These are phyloP conservation scores for Ceratobasidium sp. DNA, from an alignment of 1,284 basidiomycete genomes.

Conservation along the genomic window DNA sequence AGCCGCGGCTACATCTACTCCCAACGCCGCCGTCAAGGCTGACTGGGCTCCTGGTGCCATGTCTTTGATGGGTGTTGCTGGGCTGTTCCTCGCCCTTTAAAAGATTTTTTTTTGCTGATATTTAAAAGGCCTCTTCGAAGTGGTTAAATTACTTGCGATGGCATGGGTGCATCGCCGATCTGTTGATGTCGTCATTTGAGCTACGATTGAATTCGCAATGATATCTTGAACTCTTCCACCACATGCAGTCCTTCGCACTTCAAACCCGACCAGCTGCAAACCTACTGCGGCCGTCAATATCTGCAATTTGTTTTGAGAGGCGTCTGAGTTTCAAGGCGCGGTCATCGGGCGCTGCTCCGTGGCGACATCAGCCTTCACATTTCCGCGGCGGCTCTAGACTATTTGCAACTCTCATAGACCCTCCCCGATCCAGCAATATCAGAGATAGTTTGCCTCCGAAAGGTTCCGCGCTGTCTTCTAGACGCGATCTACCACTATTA, in stretches of 20 bases:
- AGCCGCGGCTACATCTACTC: background rate
- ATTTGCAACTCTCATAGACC: slow-evolving; percentile 1
- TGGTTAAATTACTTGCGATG: no score
- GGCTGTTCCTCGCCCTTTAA: slow-evolving; percentile 5
- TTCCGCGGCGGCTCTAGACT: slow-evolving; percentile 58
- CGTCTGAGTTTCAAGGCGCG: no score
- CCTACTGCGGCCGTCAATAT: no score
- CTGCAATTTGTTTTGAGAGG: no score
- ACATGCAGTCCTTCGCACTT: background rate
- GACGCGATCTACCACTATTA: background rate
- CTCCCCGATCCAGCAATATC: background rate
- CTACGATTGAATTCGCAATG: slow-evolving; percentile 23
- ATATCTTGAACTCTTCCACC: slow-evolving; percentile 3
- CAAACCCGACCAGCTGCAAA: no score
- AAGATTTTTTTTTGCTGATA: no score
- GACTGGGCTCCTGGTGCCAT: slow-evolving; percentile 5
- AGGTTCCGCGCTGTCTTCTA: slow-evolving; percentile 40
- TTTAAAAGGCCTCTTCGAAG: no score
- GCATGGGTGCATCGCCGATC: background rate
- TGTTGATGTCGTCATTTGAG: background rate
- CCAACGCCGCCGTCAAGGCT: slow-evolving; percentile 4
- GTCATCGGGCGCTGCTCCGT: no score
- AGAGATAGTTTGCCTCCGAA: slow-evolving; percentile 10
- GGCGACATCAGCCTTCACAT: background rate
- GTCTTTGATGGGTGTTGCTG: background rate